A percentile compares a stretch with the other conserved stretches of the same genome.
phyloP scores from a whole-genome alignment of 345 rosid genomes.

The Isatis tinctoria region DNA sequence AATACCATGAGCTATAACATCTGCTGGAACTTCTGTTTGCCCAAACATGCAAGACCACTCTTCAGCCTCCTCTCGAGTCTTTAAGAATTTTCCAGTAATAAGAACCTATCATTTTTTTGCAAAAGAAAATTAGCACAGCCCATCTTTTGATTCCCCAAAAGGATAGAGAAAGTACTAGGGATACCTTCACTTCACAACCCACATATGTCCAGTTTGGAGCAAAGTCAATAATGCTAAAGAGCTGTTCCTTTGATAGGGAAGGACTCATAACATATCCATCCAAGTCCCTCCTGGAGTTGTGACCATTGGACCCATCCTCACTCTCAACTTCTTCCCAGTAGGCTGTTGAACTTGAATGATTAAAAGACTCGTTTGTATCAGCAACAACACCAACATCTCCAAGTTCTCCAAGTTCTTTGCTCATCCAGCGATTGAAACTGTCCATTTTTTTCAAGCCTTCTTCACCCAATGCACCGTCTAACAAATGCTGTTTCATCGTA shows the following conservation, averaged over 20 bases:
- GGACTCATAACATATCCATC: conserved; percentile 58
- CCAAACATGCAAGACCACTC: conserved; percentile 98
- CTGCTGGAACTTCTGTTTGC: conserved; percentile 93
- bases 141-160: background rate
- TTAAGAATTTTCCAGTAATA: conserved; percentile 72
- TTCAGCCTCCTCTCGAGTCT: conserved; percentile 40
- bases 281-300: conserved; percentile 46
- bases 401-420: conserved; percentile 87
- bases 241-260: conserved; percentile 81
- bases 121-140: conserved; percentile 15
- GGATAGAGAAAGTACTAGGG: background rate
- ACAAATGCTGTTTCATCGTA: conserved; percentile 43
- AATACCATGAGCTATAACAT: conserved; percentile 73
- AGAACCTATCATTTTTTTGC: conserved; percentile 46
- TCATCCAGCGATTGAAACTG: conserved; percentile 93
- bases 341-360: conserved; percentile 51
- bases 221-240: conserved; percentile 75
- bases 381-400: conserved; percentile 80
- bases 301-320: conserved; percentile 51
- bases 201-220: conserved; percentile 81
- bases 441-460: conserved; percentile 83
- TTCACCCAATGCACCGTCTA: conserved; percentile 45
- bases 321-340: conserved; percentile 64
- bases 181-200: conserved; percentile 68
- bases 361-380: conserved; percentile 58